These are phyloP conservation scores for Nakaseomyces uthaithaninus DNA, from an alignment of 1,139 yeast species.

Conservation along the genomic window DNA sequence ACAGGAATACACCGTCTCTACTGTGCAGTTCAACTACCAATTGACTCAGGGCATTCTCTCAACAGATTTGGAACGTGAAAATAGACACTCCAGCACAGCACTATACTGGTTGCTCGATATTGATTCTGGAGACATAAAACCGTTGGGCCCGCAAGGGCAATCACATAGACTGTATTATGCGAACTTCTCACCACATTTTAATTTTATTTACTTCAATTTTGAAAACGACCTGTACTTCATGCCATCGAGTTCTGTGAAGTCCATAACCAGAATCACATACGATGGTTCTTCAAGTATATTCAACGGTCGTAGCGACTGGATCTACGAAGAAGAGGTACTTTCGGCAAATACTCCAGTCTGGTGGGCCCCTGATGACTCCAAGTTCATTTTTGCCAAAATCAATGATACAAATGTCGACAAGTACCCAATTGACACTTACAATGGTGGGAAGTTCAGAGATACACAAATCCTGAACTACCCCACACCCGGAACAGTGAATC, in stretches of 20 bases:
- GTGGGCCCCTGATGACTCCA: conserved; percentile 77
- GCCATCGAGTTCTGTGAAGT: conserved; percentile 36
- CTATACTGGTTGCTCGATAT: conserved; percentile 57
- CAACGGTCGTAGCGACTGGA: conserved; percentile 94
- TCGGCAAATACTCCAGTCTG: conserved; percentile 60
- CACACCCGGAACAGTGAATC: conserved; percentile 76
- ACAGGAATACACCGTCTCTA: conserved; percentile 17
- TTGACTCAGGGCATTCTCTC: conserved; percentile 29
- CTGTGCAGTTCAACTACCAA: conserved; percentile 25
- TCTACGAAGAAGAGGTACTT: conserved; percentile 88
- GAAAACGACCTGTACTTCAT: conserved; percentile 57
- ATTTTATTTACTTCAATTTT: conserved; percentile 55
- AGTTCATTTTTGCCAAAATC: conserved; percentile 54
- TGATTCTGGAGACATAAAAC: conserved; percentile 33
- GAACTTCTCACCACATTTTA: conserved; percentile 68
- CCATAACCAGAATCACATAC: conserved; percentile 40
- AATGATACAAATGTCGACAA: conserved; percentile 66
- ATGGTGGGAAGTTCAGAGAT: neutral
- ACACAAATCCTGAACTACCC: conserved; percentile 66
- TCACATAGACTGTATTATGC: conserved; percentile 41
- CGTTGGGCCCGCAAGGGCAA: conserved; percentile 33
- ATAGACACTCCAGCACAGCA: conserved; percentile 71
- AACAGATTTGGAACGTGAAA: conserved; percentile 39
- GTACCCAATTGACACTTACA: conserved; percentile 51
- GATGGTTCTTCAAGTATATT: conserved; percentile 63